Conservation (phyloP, 805 yeast genomes). For the Pichia cephalocereana region DNA sequence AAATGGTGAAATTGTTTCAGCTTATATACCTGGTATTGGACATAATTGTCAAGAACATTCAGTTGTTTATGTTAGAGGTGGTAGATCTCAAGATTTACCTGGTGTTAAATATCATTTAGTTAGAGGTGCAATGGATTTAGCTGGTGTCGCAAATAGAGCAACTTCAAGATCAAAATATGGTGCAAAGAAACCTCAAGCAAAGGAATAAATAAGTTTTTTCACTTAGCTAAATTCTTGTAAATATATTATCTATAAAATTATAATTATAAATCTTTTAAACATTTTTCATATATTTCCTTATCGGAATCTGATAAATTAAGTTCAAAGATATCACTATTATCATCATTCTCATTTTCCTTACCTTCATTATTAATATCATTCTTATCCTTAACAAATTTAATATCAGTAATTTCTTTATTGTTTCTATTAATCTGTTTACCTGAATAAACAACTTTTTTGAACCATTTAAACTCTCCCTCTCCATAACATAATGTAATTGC, state of each 20-base stretch:
- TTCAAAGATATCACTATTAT: conserved; percentile 10
- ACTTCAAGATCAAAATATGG: conserved; percentile 92
- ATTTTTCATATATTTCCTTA: conserved; percentile 32
- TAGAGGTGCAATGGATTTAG: conserved; percentile 87
- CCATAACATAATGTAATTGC: conserved; percentile 73
- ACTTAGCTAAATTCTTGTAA: conserved; percentile 1
- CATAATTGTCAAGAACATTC: conserved; percentile 98
- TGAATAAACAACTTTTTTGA: conserved; percentile 34
- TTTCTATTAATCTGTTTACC: conserved; percentile 46
- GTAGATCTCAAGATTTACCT: conserved; percentile 94
- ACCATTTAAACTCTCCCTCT: conserved; percentile 67
- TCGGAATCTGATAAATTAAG: conserved; percentile 29
- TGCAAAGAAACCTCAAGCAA: conserved; percentile 68
- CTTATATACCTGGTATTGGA: conserved; percentile 97
- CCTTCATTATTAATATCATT: neutral
- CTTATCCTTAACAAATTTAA: conserved; percentile 21
- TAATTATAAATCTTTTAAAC: conserved; percentile 24
- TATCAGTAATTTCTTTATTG: conserved; percentile 26
- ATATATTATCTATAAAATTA: neutral
- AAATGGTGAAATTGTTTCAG: conserved; percentile 81
- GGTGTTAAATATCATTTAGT: conserved; percentile 94
- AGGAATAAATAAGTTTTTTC: conserved; percentile 13
- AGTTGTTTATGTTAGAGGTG: conserved; percentile 95
- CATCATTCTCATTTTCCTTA: neutral
- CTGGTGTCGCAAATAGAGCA: conserved; percentile 89